A percentile compares a stretch with the other conserved stretches of the same genome.
These are phyloP conservation scores for Starmerella stellata DNA, from an alignment of 805 yeast species.

Conservation along the genomic window DNA sequence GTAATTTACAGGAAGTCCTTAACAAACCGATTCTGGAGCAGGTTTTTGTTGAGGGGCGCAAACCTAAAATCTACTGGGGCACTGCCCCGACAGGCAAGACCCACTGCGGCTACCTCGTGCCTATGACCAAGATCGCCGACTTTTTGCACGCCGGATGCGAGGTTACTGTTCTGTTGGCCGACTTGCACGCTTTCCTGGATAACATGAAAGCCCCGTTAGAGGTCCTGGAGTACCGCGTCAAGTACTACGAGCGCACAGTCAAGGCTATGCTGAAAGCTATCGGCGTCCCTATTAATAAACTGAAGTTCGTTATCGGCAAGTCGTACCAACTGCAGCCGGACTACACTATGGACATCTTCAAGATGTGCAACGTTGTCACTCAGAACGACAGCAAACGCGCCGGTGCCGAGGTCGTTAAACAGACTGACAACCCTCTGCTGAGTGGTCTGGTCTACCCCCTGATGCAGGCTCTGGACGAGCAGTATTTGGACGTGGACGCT, in stretches of 20 bases:
- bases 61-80: slow-evolving; percentile 89
- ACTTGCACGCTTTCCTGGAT: slow-evolving; percentile 88
- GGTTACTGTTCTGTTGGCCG: slow-evolving; percentile 80
- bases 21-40: slow-evolving; percentile 75
- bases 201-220: slow-evolving; percentile 97
- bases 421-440: slow-evolving; percentile 81
- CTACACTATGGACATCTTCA: slow-evolving; percentile 79
- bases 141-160: slow-evolving; percentile 92
- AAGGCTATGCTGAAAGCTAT: slow-evolving; percentile 73
- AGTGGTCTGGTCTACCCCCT: slow-evolving; percentile 91
- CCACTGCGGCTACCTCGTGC: slow-evolving; percentile 96
- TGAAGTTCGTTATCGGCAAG: slow-evolving; percentile 71
- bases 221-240: slow-evolving; percentile 71
- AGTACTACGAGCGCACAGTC: slow-evolving; percentile 67
- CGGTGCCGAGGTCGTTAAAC: slow-evolving; percentile 98
- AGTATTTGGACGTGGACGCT: slow-evolving; percentile 69
- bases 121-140: slow-evolving; percentile 92
- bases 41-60: slow-evolving; percentile 64
- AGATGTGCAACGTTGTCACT: slow-evolving; percentile 63
- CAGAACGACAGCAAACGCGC: slow-evolving; percentile 97
- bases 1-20: slow-evolving; percentile 77
- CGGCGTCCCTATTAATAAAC: slow-evolving; percentile 79
- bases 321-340: slow-evolving; percentile 66
- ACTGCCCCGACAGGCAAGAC: slow-evolving; percentile 99
- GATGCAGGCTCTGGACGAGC: slow-evolving; percentile 97